Conservation (phyloP, 2,329 filamentous ascomycete species). For the Blastomyces gilchristii region DNA sequence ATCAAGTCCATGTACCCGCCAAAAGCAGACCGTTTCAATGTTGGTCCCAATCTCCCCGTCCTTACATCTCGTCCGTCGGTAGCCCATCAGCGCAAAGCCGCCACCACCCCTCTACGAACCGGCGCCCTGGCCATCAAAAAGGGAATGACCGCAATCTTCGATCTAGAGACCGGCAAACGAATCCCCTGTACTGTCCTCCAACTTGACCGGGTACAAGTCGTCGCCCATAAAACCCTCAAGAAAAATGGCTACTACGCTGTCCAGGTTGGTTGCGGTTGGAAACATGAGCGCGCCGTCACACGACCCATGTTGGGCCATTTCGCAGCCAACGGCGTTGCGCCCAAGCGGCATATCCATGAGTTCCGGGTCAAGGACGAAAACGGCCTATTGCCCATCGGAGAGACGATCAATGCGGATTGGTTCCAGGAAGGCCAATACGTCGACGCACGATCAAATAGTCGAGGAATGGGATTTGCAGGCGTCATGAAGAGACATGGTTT, state of each 20-base stretch:
- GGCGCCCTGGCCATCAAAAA: constrained; percentile 83
- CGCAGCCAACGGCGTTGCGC: constrained; percentile 66
- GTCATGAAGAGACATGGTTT: constrained; percentile 97
- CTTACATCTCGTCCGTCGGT: constrained; percentile 47
- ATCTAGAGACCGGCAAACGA: constrained; percentile 61
- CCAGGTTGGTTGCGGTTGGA: constrained; percentile 71
- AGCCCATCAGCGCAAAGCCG: constrained; percentile 50
- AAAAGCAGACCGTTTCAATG: constrained; percentile 44
- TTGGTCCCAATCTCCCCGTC: constrained; percentile 40
- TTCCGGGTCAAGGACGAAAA: constrained; percentile 68
- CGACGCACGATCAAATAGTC: constrained; percentile 66
- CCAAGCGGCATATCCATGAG: constrained; percentile 75
- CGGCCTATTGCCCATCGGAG: constrained; percentile 67
- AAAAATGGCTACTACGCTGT: constrained; percentile 89
- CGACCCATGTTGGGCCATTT: constrained; percentile 80
- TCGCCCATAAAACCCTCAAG: constrained; percentile 71
- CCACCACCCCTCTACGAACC: constrained; percentile 56
- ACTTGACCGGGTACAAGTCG: constrained; percentile 81
- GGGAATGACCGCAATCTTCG: constrained; percentile 89
- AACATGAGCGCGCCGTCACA: constrained; percentile 64
- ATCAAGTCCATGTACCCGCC: constrained; percentile 51
- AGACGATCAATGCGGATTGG: constrained; percentile 73
- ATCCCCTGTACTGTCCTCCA: constrained; percentile 86
- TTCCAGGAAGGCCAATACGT: constrained; percentile 85
- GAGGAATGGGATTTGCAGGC: constrained; percentile 90